Percentiles rank a stretch among this genome's conserved stretches.
Evolutionary conservation across 1,139 yeast species (phyloP).

Genomic region (Hyphopichia khmerensis): DNA sequence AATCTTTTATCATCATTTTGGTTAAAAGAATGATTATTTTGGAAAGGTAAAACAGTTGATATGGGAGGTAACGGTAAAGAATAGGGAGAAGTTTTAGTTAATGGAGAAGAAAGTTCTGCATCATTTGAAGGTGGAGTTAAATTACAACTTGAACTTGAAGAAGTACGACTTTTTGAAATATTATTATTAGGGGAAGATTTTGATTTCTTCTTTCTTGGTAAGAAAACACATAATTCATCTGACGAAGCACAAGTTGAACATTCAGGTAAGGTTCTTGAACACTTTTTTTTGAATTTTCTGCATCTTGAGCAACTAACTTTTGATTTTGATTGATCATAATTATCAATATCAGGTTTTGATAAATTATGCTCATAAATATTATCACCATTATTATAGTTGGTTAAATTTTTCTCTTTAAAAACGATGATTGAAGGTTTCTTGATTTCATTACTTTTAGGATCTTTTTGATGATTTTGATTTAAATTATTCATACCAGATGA

Average conservation of each 20-base stretch:
- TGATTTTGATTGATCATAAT: constrained; percentile 14
- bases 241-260: constrained; percentile 23
- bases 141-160: background rate
- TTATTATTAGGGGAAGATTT: background rate
- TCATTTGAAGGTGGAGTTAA: background rate
- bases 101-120: background rate
- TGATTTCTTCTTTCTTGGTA: constrained; percentile 14
- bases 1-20: background rate
- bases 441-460: background rate
- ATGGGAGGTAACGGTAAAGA: background rate
- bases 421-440: constrained; percentile 16
- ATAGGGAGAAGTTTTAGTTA: background rate
- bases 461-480: background rate
- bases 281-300: constrained; percentile 24
- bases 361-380: constrained; percentile 20
- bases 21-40: background rate
- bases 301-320: constrained; percentile 24
- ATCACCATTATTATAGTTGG: constrained; percentile 9
- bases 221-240: constrained; percentile 21
- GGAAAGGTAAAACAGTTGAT: background rate
- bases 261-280: constrained; percentile 22
- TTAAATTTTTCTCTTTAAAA: constrained; percentile 21
- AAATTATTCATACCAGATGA: background rate
- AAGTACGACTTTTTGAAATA: background rate
- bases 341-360: constrained; percentile 13